phyloP scores from a whole-genome alignment of 441 rosid species.

The Pelargonium cotyledonis region DNA sequence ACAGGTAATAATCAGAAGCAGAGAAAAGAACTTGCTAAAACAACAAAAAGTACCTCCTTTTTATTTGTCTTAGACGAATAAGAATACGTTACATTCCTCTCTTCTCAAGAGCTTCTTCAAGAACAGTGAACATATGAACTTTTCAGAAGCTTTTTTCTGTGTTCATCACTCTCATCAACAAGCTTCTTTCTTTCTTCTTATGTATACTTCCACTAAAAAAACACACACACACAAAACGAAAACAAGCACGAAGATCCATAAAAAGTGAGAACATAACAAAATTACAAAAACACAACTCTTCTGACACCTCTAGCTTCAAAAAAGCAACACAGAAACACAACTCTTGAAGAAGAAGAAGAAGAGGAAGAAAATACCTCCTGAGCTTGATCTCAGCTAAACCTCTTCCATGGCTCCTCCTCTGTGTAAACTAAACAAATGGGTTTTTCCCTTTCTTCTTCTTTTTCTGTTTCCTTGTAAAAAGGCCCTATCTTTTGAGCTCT shows the following conservation, averaged over 20 bases:
- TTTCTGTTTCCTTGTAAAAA: background rate
- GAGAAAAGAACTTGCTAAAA: background rate
- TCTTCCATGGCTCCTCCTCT: background rate
- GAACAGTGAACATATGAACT: background rate
- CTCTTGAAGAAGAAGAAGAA: too few species aligned
- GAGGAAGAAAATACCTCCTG: background rate
- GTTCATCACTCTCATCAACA: background rate
- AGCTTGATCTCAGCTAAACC: constrained; percentile 1
- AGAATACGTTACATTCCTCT: background rate
- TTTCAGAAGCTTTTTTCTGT: background rate
- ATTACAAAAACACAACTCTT: background rate
- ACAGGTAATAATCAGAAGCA: too few species aligned
- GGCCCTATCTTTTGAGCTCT: background rate
- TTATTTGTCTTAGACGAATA: background rate
- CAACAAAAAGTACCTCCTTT: background rate
- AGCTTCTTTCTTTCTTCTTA: background rate
- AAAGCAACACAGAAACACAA: too few species aligned
- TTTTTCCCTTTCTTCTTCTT: background rate
- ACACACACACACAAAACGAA: background rate
- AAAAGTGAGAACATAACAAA: background rate
- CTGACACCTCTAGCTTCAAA: too few species aligned
- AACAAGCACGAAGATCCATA: background rate
- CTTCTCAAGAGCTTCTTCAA: background rate
- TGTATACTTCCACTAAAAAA: background rate
- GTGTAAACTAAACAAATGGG: background rate